Conservation (phyloP, 129 eudicot species). For the Mikania micrantha region DNA sequence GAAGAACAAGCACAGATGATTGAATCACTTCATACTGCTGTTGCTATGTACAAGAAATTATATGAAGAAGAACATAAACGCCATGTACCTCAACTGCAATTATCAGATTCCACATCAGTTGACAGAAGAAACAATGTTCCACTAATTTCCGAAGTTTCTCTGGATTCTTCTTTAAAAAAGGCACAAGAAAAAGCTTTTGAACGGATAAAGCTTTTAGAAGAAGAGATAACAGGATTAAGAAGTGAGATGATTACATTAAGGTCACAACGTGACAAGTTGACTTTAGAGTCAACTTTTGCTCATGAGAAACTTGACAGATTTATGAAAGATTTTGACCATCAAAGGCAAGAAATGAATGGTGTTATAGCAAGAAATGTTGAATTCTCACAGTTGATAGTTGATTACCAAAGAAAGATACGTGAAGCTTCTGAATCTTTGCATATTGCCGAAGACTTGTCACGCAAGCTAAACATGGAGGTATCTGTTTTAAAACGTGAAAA, state of each 20-base stretch:
- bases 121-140: constrained; percentile 39
- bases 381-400: constrained; percentile 71
- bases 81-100: constrained; percentile 28
- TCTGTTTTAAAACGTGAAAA: constrained; percentile 76
- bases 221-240: constrained; percentile 54
- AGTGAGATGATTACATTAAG: constrained; percentile 50
- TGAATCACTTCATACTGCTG: constrained; percentile 86
- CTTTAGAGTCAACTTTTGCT: constrained; percentile 64
- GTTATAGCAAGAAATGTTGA: constrained; percentile 75
- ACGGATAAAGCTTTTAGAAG: constrained; percentile 60
- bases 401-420: constrained; percentile 77
- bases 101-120: constrained; percentile 27
- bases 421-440: constrained; percentile 64
- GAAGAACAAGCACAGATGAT: constrained; percentile 88
- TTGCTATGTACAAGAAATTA: constrained; percentile 77
- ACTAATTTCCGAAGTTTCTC: constrained; percentile 40
- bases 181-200: constrained; percentile 54
- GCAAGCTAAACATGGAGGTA: constrained; percentile 83
- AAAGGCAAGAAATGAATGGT: constrained; percentile 60
- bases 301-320: constrained; percentile 68
- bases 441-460: constrained; percentile 67
- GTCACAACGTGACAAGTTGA: constrained; percentile 65
- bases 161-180: constrained; percentile 45
- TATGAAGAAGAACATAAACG: constrained; percentile 82
- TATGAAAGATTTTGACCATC: constrained; percentile 74